Evolutionary conservation across 805 yeast genomes (phyloP).

Genomic region (Yarrowia sp.): DNA sequence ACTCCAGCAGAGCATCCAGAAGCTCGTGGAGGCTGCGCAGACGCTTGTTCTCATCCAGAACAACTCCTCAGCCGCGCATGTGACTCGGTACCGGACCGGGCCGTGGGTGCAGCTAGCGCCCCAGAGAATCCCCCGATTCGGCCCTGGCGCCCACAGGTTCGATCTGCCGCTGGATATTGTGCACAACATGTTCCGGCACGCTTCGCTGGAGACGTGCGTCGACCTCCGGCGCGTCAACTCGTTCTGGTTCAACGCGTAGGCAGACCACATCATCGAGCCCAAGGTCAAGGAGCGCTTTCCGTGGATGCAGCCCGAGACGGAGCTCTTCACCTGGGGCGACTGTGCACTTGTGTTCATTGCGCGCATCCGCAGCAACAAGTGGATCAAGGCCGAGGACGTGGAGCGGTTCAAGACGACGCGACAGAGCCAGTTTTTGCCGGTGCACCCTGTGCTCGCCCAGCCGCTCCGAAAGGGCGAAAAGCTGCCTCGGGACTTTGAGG

Average conservation of each 20-base stretch:
- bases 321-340: background rate
- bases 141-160: too few relatives aligned
- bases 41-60: background rate
- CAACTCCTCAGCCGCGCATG: background rate
- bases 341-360: background rate
- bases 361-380: background rate
- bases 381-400: too few relatives aligned
- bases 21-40: too few relatives aligned
- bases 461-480: background rate
- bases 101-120: background rate
- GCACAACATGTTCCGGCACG: background rate
- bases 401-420: too few relatives aligned
- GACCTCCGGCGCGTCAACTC: background rate
- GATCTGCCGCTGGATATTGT: background rate
- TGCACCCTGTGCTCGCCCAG: background rate
- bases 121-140: background rate
- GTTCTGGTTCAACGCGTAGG: background rate
- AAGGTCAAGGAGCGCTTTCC: background rate
- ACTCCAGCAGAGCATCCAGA: too few relatives aligned
- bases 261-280: background rate
- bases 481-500: background rate
- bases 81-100: background rate
- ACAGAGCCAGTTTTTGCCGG: too few relatives aligned
- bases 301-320: background rate
- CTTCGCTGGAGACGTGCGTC: background rate